Evolutionary conservation across 345 rosid genomes (phyloP), one percentile per base, ranked within the genome.

Genomic region (Anacardium occidentale): DNA sequence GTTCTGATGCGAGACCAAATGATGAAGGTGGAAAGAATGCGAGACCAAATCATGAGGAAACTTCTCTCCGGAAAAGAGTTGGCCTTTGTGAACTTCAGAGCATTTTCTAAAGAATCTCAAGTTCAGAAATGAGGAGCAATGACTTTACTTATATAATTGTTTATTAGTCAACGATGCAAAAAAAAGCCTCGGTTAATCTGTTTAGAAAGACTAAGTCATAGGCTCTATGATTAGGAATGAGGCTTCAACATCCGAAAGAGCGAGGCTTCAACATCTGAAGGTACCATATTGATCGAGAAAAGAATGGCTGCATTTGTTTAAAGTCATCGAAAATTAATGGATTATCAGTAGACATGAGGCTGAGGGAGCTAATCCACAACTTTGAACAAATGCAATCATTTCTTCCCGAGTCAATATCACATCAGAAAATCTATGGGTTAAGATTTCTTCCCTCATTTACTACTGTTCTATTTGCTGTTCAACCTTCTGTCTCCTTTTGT

Each of bases 21-120:
- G 74, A 58, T 34, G 82, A 72, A 65, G 80, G 76, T 20, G 84
- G 74, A 65, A 82, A 80, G 72, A 85, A 77, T 53, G 51, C n/a
- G n/a, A n/a, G n/a, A n/a, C n/a, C n/a, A n/a, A 22, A 45, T 64
- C 12, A 21, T 37, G 50, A 18, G 66, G 48, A 62, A 15, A 12
- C 47, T 62, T 62, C 17, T 18, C 26, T 40, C 37, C 4, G 40
- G 66, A 50, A 21, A 34, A 37, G 66, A 9, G 24, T 62, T 60
- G 6, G 20, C 9, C 7, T 11, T 17, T 62, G 50, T 62, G 66
- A 40, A 20, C 10, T 62, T 18, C 37, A 13, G 20, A 37, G 50
- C 54, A 21, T 32, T 22, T 32, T 29, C 44, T 63, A 21, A 29
- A 44, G 14, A 40, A 37, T 44, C 26, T 63, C 18, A 22, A 45